Percentiles rank a stretch among this genome's conserved stretches.
Evolutionary conservation across 1,284 basidiomycete species (phyloP).

Genomic region (Thecaphora thlaspeos): DNA sequence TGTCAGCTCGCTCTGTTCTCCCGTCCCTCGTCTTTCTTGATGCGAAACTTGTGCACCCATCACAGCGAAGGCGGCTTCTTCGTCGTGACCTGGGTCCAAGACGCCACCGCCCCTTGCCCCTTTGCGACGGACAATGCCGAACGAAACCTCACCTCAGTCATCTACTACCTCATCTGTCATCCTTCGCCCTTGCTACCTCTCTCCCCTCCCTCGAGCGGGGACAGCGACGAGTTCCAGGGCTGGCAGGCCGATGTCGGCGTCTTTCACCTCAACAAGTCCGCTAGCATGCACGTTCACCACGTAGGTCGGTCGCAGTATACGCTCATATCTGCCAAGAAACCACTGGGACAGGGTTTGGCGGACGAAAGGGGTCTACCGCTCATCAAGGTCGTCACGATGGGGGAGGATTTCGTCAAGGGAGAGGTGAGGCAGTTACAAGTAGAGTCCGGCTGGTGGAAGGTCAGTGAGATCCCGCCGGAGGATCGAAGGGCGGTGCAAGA

Average conservation of each 20-base stretch:
- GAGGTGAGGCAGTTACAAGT: slow-evolving; percentile 40
- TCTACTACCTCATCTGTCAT: slow-evolving; percentile 39
- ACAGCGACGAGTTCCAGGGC: slow-evolving; percentile 19
- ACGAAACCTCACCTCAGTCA: slow-evolving; percentile 27
- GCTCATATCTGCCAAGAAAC: slow-evolving; percentile 33
- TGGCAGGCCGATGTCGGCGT: slow-evolving; percentile 34
- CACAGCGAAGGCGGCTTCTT: slow-evolving; percentile 30
- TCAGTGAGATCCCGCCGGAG: slow-evolving; percentile 27
- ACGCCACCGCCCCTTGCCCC: slow-evolving; percentile 21
- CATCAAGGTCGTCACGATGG: slow-evolving; percentile 31
- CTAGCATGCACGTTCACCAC: slow-evolving; percentile 41
- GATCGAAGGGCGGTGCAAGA: slow-evolving; percentile 11
- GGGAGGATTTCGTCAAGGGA: slow-evolving; percentile 23
- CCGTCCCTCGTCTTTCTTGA: not conserved
- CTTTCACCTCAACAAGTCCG: slow-evolving; percentile 31
- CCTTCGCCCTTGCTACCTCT: slow-evolving; percentile 11
- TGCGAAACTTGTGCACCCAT: not conserved
- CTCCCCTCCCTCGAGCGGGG: slow-evolving; percentile 5
- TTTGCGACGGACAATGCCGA: slow-evolving; percentile 21
- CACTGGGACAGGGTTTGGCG: slow-evolving; percentile 20
- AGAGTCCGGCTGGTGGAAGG: slow-evolving; percentile 42
- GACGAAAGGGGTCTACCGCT: slow-evolving; percentile 21
- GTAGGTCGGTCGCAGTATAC: slow-evolving; percentile 35
- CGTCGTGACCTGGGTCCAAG: slow-evolving; percentile 22
- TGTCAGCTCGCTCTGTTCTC: too few species aligned